phyloP scores from a whole-genome alignment of 2,329 filamentous ascomycete species.

The Monosporascus sp. region DNA sequence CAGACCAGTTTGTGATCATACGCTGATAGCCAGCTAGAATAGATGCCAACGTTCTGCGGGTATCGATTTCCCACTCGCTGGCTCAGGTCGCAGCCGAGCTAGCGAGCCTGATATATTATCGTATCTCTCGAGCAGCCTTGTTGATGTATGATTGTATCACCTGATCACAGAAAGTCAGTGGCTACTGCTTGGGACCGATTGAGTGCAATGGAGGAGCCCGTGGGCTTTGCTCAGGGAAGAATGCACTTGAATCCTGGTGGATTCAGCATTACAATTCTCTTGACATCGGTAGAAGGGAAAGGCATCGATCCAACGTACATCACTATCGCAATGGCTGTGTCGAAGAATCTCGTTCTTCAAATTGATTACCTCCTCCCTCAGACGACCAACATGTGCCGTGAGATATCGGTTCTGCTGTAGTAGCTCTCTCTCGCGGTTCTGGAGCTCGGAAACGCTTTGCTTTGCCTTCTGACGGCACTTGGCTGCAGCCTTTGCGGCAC shows the following conservation, averaged over 20 bases:
- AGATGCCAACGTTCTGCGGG: no score
- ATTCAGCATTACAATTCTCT: no score
- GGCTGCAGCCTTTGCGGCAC: background rate
- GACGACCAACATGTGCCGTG: conserved; percentile 9
- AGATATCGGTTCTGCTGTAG: conserved; percentile 16
- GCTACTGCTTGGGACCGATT: no score
- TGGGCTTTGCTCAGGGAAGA: no score
- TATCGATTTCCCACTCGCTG: background rate
- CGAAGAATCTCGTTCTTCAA: conserved; percentile 22
- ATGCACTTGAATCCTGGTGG: no score
- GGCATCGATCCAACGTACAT: conserved; percentile 3
- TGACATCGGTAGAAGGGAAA: background rate
- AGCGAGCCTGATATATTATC: background rate
- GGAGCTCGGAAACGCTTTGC: conserved; percentile 12
- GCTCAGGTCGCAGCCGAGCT: background rate
- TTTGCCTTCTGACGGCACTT: conserved; percentile 24
- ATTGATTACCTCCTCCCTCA: conserved; percentile 19
- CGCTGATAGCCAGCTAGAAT: background rate
- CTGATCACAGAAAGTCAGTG: background rate
- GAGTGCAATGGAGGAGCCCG: no score
- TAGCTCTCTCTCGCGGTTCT: conserved; percentile 17
- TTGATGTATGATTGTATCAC: background rate
- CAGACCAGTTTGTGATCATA: background rate
- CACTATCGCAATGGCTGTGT: conserved; percentile 22
- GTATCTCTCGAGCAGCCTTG: background rate